These are phyloP conservation scores for Backusella sp. DNA, from an alignment of 192 early-diverging fungal species.

Conservation along the genomic window DNA sequence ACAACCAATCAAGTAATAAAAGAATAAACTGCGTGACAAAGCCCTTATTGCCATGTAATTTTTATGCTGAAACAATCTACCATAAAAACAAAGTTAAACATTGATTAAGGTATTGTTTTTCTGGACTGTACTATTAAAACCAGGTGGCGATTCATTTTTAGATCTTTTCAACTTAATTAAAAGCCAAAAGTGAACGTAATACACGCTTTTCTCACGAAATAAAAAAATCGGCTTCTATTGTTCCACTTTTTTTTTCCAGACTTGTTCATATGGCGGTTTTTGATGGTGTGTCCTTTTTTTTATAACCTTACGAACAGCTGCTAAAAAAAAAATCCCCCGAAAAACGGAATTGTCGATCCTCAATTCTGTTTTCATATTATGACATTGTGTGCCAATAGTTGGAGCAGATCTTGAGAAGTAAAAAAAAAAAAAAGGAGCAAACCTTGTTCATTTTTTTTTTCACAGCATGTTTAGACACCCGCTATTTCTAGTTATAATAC, in stretches of 20 bases:
- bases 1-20: background rate
- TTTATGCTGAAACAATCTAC: background rate
- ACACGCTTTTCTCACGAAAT: background rate
- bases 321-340: background rate
- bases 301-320: background rate
- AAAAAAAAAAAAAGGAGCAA: no score
- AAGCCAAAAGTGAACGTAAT: no score
- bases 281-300: background rate
- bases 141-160: background rate
- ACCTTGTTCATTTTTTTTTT: no score
- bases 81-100: no score
- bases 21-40: background rate
- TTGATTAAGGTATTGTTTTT: background rate
- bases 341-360: background rate
- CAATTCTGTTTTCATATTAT: background rate
- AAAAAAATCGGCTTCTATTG: background rate
- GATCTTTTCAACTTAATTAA: background rate
- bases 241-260: background rate
- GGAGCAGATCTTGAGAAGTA: background rate
- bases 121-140: background rate
- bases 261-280: background rate
- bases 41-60: background rate
- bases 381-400: background rate
- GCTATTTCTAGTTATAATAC: background rate
- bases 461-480: background rate